These are phyloP conservation scores for Mortierella sp. DNA, from an alignment of 371 early-diverging fungal genomes.

Conservation along the genomic window DNA sequence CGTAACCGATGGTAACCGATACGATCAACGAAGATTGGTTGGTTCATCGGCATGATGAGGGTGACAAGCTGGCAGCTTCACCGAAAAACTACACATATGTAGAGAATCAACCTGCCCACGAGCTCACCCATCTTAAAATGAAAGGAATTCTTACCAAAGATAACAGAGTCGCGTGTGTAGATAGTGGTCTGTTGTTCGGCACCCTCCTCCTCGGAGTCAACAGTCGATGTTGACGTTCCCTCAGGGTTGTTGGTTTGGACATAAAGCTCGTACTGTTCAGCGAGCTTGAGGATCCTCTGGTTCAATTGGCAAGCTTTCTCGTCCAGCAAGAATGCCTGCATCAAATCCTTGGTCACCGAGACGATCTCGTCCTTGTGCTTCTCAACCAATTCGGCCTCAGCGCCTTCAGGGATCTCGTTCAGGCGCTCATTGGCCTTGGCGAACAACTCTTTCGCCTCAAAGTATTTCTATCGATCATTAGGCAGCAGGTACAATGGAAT, in stretches of 20 bases:
- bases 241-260: conserved; percentile 54
- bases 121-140: too few species aligned
- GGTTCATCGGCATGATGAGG: too few species aligned
- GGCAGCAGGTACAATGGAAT: neutral
- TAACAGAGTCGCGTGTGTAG: conserved; percentile 52
- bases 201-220: conserved; percentile 53
- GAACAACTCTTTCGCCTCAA: conserved; percentile 68
- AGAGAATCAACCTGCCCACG: too few species aligned
- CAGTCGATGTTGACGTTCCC: conserved; percentile 52
- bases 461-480: conserved; percentile 55
- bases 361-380: conserved; percentile 69
- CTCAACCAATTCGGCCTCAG: conserved; percentile 65
- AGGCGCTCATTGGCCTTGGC: conserved; percentile 67
- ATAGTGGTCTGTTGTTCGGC: conserved; percentile 53
- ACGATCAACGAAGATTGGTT: neutral
- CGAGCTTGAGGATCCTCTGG: conserved; percentile 68
- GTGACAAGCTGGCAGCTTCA: too few species aligned
- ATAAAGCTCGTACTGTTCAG: conserved; percentile 68
- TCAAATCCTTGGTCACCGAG: conserved; percentile 68
- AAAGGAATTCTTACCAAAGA: conserved; percentile 45
- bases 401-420: conserved; percentile 67
- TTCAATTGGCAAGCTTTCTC: conserved; percentile 76
- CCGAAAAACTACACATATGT: too few species aligned
- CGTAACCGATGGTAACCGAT: conserved; percentile 12
- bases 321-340: conserved; percentile 73